Percentiles rank a stretch among this genome's conserved stretches.
phyloP scores from a whole-genome alignment of 352 stramenopile genomes.

The Phytopythium sindhum region DNA sequence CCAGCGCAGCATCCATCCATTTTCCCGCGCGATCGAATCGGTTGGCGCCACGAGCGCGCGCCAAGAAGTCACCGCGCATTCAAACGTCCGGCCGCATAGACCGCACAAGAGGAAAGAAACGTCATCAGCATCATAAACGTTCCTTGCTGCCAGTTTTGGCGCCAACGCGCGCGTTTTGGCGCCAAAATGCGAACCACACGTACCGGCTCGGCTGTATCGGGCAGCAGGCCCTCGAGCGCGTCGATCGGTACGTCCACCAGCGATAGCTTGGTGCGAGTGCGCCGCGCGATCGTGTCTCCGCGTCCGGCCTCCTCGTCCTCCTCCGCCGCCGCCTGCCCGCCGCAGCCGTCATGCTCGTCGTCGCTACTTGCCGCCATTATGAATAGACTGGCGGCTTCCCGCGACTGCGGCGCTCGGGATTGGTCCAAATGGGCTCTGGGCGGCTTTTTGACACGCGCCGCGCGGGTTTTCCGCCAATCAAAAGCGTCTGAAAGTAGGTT shows the following conservation, averaged over 20 bases:
- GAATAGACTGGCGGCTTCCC: background rate
- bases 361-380: background rate
- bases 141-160: slow-evolving; percentile 7
- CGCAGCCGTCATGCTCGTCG: slow-evolving; percentile 2
- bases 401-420: background rate
- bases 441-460: background rate
- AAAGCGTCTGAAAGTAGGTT: background rate
- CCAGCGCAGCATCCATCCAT: background rate
- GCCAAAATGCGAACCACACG: slow-evolving; percentile 18
- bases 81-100: slow-evolving; percentile 2
- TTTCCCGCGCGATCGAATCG: background rate
- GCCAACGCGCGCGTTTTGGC: slow-evolving; percentile 15
- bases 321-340: background rate
- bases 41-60: slow-evolving; percentile 1
- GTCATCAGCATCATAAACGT: background rate
- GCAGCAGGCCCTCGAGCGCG: slow-evolving; percentile 58
- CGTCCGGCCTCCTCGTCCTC: slow-evolving; percentile 6
- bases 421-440: background rate
- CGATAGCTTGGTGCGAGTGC: slow-evolving; percentile 75
- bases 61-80: slow-evolving; percentile 7
- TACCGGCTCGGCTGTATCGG: slow-evolving; percentile 26
- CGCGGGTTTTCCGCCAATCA: slow-evolving; percentile 1
- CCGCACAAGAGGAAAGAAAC: slow-evolving; percentile 3
- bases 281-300: slow-evolving; percentile 54
- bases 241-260: slow-evolving; percentile 75